phyloP scores from a whole-genome alignment of 768 basidiomycete species.

The Mycena galopus region DNA sequence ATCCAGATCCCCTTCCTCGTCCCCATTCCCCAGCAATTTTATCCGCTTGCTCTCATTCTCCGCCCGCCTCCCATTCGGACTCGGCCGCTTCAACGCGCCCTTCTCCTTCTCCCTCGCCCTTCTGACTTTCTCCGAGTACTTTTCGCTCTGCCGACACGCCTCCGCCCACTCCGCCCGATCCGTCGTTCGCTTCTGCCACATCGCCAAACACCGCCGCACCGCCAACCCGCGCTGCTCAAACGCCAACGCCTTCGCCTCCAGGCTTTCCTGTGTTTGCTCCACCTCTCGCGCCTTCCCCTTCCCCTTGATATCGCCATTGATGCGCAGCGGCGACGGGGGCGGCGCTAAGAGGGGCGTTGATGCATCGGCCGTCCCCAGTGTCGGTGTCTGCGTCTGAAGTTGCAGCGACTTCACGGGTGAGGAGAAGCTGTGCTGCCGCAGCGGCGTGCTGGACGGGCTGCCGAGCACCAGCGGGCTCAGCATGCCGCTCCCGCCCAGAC shows the following conservation, averaged over 20 bases:
- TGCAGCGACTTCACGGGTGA: slow-evolving; percentile 26
- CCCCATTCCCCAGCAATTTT: slow-evolving; percentile 13
- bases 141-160: slow-evolving; percentile 71
- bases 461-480: slow-evolving; percentile 59
- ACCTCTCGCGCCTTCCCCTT: slow-evolving; percentile 47
- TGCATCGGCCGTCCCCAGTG: neutral
- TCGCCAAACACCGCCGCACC: slow-evolving; percentile 57
- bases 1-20: slow-evolving; percentile 11
- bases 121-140: slow-evolving; percentile 67
- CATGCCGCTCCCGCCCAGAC: slow-evolving; percentile 45
- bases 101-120: slow-evolving; percentile 33
- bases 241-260: slow-evolving; percentile 55
- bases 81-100: slow-evolving; percentile 25
- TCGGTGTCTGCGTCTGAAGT: neutral
- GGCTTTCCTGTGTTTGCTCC: slow-evolving; percentile 44
- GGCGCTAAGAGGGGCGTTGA: too few relatives aligned
- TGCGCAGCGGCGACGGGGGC: neutral
- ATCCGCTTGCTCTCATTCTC: slow-evolving; percentile 27
- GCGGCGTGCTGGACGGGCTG: slow-evolving; percentile 41
- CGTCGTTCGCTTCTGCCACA: slow-evolving; percentile 61
- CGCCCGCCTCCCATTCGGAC: slow-evolving; percentile 22
- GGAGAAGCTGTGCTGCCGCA: slow-evolving; percentile 26
- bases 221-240: slow-evolving; percentile 57
- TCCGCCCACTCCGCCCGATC: slow-evolving; percentile 70
- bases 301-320: slow-evolving; percentile 40